Evolutionary conservation across 768 basidiomycete genomes (phyloP).

Genomic region (Auriscalpium vulgare): DNA sequence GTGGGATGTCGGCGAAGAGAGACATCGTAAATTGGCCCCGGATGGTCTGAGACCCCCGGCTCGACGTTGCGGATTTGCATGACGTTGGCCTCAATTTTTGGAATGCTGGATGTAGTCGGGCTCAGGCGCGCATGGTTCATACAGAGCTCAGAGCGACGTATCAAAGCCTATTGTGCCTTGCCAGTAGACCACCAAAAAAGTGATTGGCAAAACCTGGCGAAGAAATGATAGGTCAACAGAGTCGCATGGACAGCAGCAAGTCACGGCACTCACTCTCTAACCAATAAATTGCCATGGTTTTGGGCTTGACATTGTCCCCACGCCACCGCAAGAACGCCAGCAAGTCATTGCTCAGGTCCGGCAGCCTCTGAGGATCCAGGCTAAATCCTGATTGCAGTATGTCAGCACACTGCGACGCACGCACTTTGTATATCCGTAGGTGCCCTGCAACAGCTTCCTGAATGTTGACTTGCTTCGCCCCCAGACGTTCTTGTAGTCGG

Average conservation of each 20-base stretch:
- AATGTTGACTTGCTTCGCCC: constrained; percentile 86
- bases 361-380: constrained; percentile 89
- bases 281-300: constrained; percentile 94
- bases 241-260: neutral
- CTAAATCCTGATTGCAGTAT: constrained; percentile 72
- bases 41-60: constrained; percentile 89
- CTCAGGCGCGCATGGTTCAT: neutral
- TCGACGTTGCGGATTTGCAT: constrained; percentile 96
- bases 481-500: constrained; percentile 81
- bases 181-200: constrained; percentile 95
- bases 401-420: constrained; percentile 5
- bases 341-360: constrained; percentile 86
- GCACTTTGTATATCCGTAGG: constrained; percentile 84
- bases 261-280: constrained; percentile 66
- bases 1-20: constrained; percentile 89
- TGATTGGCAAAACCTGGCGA: constrained; percentile 92
- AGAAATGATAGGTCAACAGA: neutral
- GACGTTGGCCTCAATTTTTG: constrained; percentile 94
- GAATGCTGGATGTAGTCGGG: constrained; percentile 51
- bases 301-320: constrained; percentile 73
- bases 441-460: constrained; percentile 87
- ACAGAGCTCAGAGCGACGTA: constrained; percentile 33
- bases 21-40: constrained; percentile 85
- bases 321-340: constrained; percentile 90
- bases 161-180: constrained; percentile 92